Base-by-base conservation (phyloP, 2,329 filamentous ascomycete genomes). In the Zopfia rhizophila region DNA sequence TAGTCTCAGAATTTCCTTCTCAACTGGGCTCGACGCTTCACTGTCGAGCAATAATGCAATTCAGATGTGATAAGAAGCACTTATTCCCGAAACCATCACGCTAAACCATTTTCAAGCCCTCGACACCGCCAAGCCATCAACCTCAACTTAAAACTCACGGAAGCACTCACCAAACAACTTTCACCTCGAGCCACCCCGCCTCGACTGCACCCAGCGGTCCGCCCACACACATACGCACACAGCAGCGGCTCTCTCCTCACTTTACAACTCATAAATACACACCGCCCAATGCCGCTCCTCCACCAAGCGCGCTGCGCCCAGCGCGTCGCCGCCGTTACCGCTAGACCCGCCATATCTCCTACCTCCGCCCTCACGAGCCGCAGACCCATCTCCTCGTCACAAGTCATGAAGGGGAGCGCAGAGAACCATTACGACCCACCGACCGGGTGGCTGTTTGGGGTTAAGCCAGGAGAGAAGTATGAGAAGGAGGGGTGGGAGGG, bases 401-500 rank as follows among this genome's bases (percentile, higher is more conserved):
- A 52, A 28, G 31, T 30, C 37, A 38, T 45, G 32, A 46, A 48
- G 19, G 16, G 38, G 30, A 10, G 50, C 60, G 58, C 85, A 89
- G 77, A 89, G 85, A 82, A 85, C 60, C 88, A 91, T 72, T 99
- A 91, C 76, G 94, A 99, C 61, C 86, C 92, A 35, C 93, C 94
- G 3, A 83, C 80, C 45, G 94, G 94, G 65, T 97, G 91, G 90
- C 85, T 99, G 65, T 97, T 90, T 74, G 92, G 92, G 59, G 83
- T 97, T 64, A 92, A 91, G 80, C 94, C 94, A 24, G 92, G 92
- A 54, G 90, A 97, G 84, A 96, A 97, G 81, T 86, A 90, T 70
- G 85, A 95, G 82, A 89, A 91, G 74, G 94, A 99, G 78, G 94
- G 93, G 39, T 99, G 94, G 94, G 94, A 99, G 82, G 85, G 81